Evolutionary conservation across 202 grass and related monocot species (phyloP).

Genomic region (Saccharum hybrid): DNA sequence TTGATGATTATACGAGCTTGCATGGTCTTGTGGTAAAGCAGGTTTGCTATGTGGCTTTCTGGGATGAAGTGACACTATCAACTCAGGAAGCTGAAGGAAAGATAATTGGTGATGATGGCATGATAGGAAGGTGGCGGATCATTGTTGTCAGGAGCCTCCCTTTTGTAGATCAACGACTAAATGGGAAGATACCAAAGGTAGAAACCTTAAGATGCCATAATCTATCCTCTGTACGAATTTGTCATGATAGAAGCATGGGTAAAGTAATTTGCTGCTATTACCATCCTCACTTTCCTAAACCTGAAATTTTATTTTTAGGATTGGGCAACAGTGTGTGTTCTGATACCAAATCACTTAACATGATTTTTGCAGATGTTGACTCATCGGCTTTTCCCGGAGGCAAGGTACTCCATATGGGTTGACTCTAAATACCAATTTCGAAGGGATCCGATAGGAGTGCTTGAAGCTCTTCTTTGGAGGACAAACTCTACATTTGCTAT

Average conservation of each 20-base stretch:
- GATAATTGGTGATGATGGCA: conserved; percentile 63
- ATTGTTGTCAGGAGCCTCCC: conserved; percentile 74
- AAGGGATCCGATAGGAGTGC: conserved; percentile 81
- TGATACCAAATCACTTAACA: conserved; percentile 28
- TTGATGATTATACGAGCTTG: conserved; percentile 13
- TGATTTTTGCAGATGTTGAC: conserved; percentile 76
- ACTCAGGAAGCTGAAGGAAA: conserved; percentile 82
- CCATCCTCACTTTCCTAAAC: neutral
- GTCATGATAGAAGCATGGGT: neutral
- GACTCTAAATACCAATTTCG: conserved; percentile 98
- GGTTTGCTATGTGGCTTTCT: conserved; percentile 94
- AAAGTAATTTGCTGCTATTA: conserved; percentile 25
- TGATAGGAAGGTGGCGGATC: conserved; percentile 83
- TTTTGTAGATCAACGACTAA: conserved; percentile 91
- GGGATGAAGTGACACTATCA: conserved; percentile 81
- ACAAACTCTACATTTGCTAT: conserved; percentile 87
- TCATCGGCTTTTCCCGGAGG: conserved; percentile 90
- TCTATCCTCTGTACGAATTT: conserved; percentile 8
- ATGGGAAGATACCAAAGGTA: conserved; percentile 97
- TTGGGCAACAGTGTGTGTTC: conserved; percentile 12
- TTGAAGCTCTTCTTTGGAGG: conserved; percentile 90
- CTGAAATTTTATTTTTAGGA: neutral
- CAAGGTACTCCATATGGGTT: conserved; percentile 95
- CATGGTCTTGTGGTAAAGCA: conserved; percentile 51
- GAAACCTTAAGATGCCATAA: conserved; percentile 12